Evolutionary conservation across 805 yeast genomes (phyloP).

Genomic region (Blastobotrys terrestris): DNA sequence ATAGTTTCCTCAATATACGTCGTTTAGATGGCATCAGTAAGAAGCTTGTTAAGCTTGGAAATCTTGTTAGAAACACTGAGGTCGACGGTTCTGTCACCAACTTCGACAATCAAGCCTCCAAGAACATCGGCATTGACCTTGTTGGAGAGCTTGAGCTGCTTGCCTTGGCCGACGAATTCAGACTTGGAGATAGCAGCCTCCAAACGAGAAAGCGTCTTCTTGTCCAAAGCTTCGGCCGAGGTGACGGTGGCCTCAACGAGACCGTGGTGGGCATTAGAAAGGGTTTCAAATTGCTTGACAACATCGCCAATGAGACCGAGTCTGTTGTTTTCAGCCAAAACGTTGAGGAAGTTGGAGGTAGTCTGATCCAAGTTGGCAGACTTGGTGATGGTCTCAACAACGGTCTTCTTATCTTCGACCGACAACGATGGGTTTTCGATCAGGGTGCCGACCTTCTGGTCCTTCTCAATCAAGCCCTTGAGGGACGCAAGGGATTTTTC

Average conservation of each 20-base stretch:
- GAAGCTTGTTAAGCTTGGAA: slow-evolving; percentile 80
- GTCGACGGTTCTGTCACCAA: slow-evolving; percentile 96
- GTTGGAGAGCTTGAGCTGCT: slow-evolving; percentile 79
- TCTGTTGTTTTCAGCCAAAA: slow-evolving; percentile 93
- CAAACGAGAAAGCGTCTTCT: slow-evolving; percentile 69
- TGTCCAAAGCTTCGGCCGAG: slow-evolving; percentile 76
- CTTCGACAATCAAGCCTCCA: slow-evolving; percentile 94
- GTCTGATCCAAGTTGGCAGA: slow-evolving; percentile 55
- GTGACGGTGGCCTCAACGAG: slow-evolving; percentile 90
- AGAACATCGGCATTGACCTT: slow-evolving; percentile 81
- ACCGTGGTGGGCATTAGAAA: slow-evolving; percentile 87
- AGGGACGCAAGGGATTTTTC: slow-evolving; percentile 58
- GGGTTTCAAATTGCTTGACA: slow-evolving; percentile 62
- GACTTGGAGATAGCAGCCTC: slow-evolving; percentile 74
- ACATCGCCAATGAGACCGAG: slow-evolving; percentile 61
- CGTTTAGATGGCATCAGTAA: slow-evolving; percentile 73
- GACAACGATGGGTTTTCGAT: slow-evolving; percentile 82
- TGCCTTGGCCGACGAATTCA: slow-evolving; percentile 73
- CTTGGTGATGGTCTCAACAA: slow-evolving; percentile 53
- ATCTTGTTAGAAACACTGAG: slow-evolving; percentile 80
- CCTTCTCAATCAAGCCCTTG: slow-evolving; percentile 49
- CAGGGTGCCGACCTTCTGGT: slow-evolving; percentile 54
- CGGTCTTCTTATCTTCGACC: slow-evolving; percentile 61
- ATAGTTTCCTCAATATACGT: no score
- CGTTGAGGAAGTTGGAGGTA: slow-evolving; percentile 71